phyloP scores from a whole-genome alignment of 345 rosid genomes.

The Cardamine chenopodiifolia region DNA sequence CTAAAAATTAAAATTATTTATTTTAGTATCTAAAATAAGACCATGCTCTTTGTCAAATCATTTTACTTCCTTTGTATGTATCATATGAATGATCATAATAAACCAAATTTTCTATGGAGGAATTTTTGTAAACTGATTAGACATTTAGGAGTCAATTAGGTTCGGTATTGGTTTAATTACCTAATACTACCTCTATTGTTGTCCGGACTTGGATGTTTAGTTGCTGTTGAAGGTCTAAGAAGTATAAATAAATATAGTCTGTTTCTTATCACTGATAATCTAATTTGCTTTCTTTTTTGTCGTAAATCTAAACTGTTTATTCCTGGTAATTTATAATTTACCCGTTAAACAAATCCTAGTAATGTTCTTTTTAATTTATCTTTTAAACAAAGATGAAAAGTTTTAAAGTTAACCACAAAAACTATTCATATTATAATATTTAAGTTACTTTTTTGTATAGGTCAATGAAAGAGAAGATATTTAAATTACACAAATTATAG shows the following conservation, averaged over 20 bases:
- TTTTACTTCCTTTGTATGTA: not conserved
- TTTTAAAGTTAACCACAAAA: not conserved
- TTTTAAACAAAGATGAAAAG: not conserved
- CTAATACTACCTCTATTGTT: conserved; percentile 2
- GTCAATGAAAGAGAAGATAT: no score
- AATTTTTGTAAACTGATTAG: conserved; percentile 12
- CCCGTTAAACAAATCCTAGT: not conserved
- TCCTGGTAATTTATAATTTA: not conserved
- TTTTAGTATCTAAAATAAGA: not conserved
- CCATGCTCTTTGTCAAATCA: not conserved
- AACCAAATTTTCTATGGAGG: not conserved
- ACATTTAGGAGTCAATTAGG: not conserved
- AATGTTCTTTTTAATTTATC: not conserved
- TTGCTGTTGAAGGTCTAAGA: not conserved
- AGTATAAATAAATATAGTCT: not conserved
- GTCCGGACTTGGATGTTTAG: conserved; percentile 9
- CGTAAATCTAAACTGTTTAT: not conserved
- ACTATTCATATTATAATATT: not conserved
- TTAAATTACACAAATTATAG: no score
- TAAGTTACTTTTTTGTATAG: not conserved
- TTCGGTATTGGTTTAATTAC: not conserved
- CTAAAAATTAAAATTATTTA: not conserved
- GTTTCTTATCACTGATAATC: not conserved
- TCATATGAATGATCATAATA: not conserved
- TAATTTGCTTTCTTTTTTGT: not conserved